phyloP scores from a whole-genome alignment of 2,329 filamentous ascomycete genomes.

The Fusarium nisikadoi region DNA sequence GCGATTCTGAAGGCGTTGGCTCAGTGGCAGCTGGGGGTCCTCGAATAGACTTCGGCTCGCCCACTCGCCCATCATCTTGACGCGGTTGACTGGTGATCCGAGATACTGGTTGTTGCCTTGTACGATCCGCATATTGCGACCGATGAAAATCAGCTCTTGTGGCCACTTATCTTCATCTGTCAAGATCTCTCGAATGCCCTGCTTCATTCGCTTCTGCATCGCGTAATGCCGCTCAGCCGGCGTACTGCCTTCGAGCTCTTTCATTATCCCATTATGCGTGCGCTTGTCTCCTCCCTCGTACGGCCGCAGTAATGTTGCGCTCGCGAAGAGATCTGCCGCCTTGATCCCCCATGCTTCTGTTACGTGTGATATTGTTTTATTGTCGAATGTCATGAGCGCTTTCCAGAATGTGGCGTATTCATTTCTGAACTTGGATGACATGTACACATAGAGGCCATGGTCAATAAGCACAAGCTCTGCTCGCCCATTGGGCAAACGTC shows the following conservation, averaged over 20 bases:
- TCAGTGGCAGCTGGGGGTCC: constrained; percentile 70
- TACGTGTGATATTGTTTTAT: constrained; percentile 77
- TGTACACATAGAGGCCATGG: constrained; percentile 94
- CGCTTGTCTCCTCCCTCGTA: constrained; percentile 85
- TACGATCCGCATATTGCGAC: constrained; percentile 90
- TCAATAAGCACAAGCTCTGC: constrained; percentile 95
- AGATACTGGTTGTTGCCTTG: constrained; percentile 94
- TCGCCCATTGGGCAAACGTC: constrained; percentile 81
- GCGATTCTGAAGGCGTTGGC: constrained; percentile 73
- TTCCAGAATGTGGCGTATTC: constrained; percentile 96
- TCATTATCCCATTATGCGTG: constrained; percentile 72
- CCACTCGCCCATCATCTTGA: constrained; percentile 95
- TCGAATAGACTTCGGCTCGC: constrained; percentile 85
- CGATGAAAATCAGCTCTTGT: constrained; percentile 90
- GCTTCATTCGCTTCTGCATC: constrained; percentile 87
- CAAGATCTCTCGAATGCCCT: constrained; percentile 74
- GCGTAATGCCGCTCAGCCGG: constrained; percentile 82
- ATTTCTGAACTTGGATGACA: constrained; percentile 83
- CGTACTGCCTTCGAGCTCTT: constrained; percentile 67
- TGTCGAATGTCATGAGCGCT: constrained; percentile 92
- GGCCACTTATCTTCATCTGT: constrained; percentile 90
- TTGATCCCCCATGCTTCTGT: constrained; percentile 87
- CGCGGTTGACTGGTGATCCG: constrained; percentile 87
- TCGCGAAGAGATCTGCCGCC: constrained; percentile 90
- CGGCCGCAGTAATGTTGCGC: constrained; percentile 86